phyloP scores from a whole-genome alignment of 2,329 filamentous ascomycete species.

The Rosellinia necatrix region DNA sequence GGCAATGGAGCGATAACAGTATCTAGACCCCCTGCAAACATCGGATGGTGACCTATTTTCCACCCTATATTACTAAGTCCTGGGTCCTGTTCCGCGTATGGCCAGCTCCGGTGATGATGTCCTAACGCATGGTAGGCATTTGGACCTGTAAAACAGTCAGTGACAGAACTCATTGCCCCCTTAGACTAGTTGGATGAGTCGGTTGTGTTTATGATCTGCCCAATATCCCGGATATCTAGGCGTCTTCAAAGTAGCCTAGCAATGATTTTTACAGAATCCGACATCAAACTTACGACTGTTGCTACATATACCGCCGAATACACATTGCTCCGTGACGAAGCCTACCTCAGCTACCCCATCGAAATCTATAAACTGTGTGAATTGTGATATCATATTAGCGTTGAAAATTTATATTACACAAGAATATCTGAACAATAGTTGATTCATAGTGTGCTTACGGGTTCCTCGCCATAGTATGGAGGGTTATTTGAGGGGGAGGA shows the following conservation, averaged over 20 bases:
- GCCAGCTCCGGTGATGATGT: background rate
- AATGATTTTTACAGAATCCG: background rate
- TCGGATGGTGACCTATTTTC: background rate
- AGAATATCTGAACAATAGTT: background rate
- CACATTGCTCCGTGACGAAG: background rate
- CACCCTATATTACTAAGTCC: background rate
- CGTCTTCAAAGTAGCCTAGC: too few relatives aligned
- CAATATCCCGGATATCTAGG: too few relatives aligned
- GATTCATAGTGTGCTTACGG: background rate
- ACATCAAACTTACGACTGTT: background rate
- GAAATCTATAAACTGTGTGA: constrained; percentile 7
- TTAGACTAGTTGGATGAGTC: too few relatives aligned
- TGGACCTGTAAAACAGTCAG: too few relatives aligned
- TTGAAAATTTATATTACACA: too few relatives aligned
- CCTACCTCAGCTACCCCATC: constrained; percentile 1
- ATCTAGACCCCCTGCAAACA: background rate
- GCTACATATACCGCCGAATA: background rate
- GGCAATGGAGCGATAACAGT: background rate
- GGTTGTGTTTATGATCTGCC: too few relatives aligned
- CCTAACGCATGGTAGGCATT: too few relatives aligned
- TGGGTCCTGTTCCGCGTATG: background rate
- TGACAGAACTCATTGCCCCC: too few relatives aligned
- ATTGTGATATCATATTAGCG: too few relatives aligned
- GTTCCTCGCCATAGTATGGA: background rate
- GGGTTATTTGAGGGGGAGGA: background rate